phyloP scores from a whole-genome alignment of 306 rosid genomes.

The Pterocarpus macrocarpus region DNA sequence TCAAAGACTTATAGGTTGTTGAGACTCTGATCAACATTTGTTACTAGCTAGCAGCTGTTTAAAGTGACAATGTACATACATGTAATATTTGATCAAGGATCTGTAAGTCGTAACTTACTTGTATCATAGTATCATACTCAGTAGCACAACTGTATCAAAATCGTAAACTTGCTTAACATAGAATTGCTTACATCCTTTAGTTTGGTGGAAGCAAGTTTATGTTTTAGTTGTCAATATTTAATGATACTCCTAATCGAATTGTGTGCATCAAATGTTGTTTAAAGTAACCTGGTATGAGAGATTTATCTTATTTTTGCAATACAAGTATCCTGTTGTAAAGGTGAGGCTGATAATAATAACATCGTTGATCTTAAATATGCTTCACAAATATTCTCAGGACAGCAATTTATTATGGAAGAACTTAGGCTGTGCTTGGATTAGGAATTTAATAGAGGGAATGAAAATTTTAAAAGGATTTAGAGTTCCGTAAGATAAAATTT shows the following conservation, averaged over 20 bases:
- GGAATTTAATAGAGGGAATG: too few species aligned
- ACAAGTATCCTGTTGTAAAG: background rate
- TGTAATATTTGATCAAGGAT: background rate
- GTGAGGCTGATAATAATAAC: background rate
- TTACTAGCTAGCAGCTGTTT: background rate
- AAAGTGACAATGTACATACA: constrained; percentile 34
- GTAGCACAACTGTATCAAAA: constrained; percentile 22
- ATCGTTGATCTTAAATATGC: background rate
- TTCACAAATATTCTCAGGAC: background rate
- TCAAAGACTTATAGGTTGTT: constrained; percentile 28
- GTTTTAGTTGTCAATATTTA: constrained; percentile 17
- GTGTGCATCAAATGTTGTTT: background rate
- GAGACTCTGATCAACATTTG: constrained; percentile 9
- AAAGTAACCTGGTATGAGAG: background rate
- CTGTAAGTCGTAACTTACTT: constrained; percentile 11
- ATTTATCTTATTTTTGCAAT: background rate
- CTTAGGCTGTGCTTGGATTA: too few species aligned
- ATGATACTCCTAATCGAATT: background rate
- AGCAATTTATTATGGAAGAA: background rate
- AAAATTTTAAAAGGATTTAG: too few species aligned
- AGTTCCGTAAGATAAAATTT: too few species aligned
- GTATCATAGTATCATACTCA: background rate
- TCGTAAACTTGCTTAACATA: constrained; percentile 3
- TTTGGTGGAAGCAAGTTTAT: constrained; percentile 3
- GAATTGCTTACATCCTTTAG: background rate